phyloP scores from a whole-genome alignment of 2,329 filamentous ascomycete genomes.

The Dothideomycetes sp. region DNA sequence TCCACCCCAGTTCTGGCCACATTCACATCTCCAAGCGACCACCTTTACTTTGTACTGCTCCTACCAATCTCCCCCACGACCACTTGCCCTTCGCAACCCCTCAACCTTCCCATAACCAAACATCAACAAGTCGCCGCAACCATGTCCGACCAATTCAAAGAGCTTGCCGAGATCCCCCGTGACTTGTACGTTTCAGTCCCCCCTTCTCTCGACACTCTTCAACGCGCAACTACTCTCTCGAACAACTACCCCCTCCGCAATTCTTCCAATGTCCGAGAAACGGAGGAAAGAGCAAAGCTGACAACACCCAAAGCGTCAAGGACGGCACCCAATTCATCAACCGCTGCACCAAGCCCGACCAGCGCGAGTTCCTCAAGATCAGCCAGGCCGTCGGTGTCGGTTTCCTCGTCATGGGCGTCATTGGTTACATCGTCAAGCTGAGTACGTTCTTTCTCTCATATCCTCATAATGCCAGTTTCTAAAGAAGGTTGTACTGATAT shows the following conservation, averaged over 20 bases:
- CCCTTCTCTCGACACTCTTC: not conserved
- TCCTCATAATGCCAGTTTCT: not conserved
- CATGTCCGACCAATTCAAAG: slow-evolving; percentile 61
- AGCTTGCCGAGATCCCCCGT: slow-evolving; percentile 59
- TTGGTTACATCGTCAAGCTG: slow-evolving; percentile 62
- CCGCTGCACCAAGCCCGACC: slow-evolving; percentile 41
- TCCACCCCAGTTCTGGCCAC: too few species aligned
- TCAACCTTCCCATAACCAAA: not conserved
- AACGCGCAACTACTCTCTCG: too few species aligned
- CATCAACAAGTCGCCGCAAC: slow-evolving; percentile 18
- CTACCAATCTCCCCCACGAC: too few species aligned
- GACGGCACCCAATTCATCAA: slow-evolving; percentile 43
- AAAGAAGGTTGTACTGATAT: too few species aligned
- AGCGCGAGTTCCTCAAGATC: slow-evolving; percentile 51
- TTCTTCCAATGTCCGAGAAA: too few species aligned
- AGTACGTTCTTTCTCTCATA: slow-evolving; percentile 36
- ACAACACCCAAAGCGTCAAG: slow-evolving; percentile 28
- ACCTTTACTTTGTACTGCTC: too few species aligned
- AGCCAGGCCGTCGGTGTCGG: slow-evolving; percentile 59
- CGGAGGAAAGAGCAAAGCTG: too few species aligned
- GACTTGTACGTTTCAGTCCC: slow-evolving; percentile 51
- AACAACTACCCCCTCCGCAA: too few species aligned
- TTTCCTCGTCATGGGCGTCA: slow-evolving; percentile 61
- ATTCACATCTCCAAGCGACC: too few species aligned
- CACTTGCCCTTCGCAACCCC: too few species aligned